Percentiles rank a stretch among this genome's conserved stretches.
phyloP scores from a whole-genome alignment of 257 asterid genomes.

The Primulina huaijiensis region DNA sequence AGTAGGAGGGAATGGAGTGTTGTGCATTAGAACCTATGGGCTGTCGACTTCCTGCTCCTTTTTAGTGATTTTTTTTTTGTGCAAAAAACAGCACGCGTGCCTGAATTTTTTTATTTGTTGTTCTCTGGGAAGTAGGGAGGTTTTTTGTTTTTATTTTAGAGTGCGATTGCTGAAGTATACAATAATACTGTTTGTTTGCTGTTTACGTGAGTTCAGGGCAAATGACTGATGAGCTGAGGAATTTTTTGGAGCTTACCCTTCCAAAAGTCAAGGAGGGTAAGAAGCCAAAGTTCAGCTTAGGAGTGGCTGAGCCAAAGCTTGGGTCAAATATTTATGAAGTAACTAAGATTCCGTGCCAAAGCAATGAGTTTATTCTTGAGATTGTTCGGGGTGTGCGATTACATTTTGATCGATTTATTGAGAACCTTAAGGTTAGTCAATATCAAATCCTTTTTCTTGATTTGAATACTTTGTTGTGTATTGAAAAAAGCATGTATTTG shows the following conservation, averaged over 20 bases:
- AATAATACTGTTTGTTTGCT: constrained; percentile 8
- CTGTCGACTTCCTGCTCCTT: background rate
- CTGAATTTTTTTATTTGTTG: background rate
- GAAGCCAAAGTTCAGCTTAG: constrained; percentile 77
- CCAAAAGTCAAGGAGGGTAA: constrained; percentile 86
- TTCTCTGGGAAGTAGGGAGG: background rate
- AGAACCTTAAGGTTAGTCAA: constrained; percentile 67
- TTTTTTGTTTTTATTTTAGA: background rate
- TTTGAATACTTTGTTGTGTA: background rate
- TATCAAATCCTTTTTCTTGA: background rate
- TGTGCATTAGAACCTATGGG: background rate
- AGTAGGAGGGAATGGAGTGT: background rate
- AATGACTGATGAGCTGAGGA: constrained; percentile 86
- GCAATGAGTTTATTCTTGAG: constrained; percentile 83
- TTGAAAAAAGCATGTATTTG: background rate
- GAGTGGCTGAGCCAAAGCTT: constrained; percentile 84
- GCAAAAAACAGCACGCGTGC: too few relatives aligned
- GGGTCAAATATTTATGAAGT: constrained; percentile 80
- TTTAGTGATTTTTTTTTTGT: background rate
- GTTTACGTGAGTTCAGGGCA: constrained; percentile 46
- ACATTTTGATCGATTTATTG: constrained; percentile 66
- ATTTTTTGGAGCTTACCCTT: constrained; percentile 66
- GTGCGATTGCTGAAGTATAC: background rate
- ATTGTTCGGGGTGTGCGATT: constrained; percentile 78
- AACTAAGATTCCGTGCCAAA: constrained; percentile 83